These are phyloP conservation scores for Abrus precatorius DNA, from an alignment of 306 rosid genomes.

Conservation along the genomic window DNA sequence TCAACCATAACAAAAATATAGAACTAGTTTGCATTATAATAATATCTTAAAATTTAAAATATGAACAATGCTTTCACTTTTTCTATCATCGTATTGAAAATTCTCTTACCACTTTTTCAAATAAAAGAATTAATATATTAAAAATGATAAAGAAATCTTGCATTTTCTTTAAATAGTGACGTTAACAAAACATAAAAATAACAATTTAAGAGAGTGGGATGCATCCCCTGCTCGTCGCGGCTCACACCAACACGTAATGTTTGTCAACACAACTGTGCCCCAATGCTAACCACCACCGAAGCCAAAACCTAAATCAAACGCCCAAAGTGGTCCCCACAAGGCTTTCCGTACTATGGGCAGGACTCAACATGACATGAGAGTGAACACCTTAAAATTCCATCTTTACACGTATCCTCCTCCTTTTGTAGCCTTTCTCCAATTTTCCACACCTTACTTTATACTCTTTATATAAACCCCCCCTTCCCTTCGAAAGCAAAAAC, in stretches of 20 bases:
- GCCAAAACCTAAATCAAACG: constrained; percentile 2
- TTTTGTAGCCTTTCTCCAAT: not conserved
- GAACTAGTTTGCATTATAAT: too few relatives aligned
- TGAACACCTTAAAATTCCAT: constrained; percentile 26
- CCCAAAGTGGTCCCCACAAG: constrained; percentile 34
- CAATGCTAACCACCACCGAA: not conserved
- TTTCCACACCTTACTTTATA: not conserved
- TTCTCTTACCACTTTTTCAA: too few relatives aligned
- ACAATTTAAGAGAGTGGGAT: too few relatives aligned
- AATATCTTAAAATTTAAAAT: too few relatives aligned
- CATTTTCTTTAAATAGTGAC: too few relatives aligned
- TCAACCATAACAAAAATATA: not conserved
- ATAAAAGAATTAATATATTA: too few relatives aligned
- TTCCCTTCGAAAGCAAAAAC: not conserved
- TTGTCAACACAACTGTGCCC: constrained; percentile 28
- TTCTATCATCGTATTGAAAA: too few relatives aligned
- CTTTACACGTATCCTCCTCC: constrained; percentile 41
- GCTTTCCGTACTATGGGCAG: constrained; percentile 64
- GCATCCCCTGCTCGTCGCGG: not conserved
- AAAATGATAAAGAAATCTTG: too few relatives aligned
- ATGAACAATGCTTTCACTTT: too few relatives aligned
- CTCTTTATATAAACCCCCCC: constrained; percentile 8
- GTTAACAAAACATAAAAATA: too few relatives aligned
- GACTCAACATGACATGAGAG: constrained; percentile 42
- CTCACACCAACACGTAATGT: constrained; percentile 10